Evolutionary conservation across 2,329 filamentous ascomycete species (phyloP), one percentile per base, ranked within the genome.

Genomic region (Amylocarpus encephaloides): DNA sequence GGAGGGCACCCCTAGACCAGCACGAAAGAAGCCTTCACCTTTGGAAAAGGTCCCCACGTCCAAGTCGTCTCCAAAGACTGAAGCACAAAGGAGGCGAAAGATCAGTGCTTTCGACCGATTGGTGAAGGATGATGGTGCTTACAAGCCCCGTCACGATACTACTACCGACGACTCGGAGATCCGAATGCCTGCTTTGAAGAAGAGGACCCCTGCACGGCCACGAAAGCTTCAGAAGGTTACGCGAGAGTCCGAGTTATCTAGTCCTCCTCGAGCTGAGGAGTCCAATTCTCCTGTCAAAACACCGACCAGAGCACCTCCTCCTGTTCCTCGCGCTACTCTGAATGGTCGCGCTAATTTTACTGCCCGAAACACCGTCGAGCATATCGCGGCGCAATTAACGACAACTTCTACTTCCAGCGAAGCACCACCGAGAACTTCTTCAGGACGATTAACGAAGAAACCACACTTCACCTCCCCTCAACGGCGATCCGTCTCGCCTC

Each of bases 61-160:
- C 10, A 48, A 52, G 32, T 9, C 33, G 16, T 22, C 44, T 35
- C 29, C 44, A 12, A 50, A 53, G 33, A 41, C 29, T 33, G 18
- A 46, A 30, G 29, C 48, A 22, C 38, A 29, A 18, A 56, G 54
- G 45, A 57, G 57, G 16, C 50, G 29, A 32, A 55, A 54, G 53
- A 57, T 58, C 39, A 63, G 53, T 19, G 46, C 36, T 34, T 58
- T 57, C 18, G 43, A 55, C 36, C 40, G 50, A 16, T 7, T 51
- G 10, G 48, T 52, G 5, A 51, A 63, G 44, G 56, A 62, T 44
- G 57, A 54, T 36, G 54, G 49, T 16, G 30, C 29, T 16, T 62
- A 59, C 35, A 54, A 54, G 26, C 60, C 57, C 32, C 34, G 34
- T 18, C 29, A 38, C 15, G 53, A 56, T 11, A 41, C 52, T 9